These are phyloP conservation scores for Gracilariopsis chorda DNA, from an alignment of 23 red algal species.

Conservation along the genomic window DNA sequence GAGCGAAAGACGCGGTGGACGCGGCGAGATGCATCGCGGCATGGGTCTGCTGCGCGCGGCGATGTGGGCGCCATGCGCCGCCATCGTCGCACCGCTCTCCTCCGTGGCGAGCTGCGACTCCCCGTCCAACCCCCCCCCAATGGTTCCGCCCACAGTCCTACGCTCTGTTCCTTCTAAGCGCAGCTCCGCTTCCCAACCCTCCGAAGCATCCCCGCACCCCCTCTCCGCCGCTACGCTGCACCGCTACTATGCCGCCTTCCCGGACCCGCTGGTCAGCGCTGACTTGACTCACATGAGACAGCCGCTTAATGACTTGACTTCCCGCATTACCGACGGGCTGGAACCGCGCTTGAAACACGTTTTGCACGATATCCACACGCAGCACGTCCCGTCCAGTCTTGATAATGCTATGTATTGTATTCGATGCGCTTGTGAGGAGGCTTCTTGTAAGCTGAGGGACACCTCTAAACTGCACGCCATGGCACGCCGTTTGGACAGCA, in stretches of 20 bases:
- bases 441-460: background rate
- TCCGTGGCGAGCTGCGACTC: too few species aligned
- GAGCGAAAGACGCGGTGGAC: too few species aligned
- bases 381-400: background rate
- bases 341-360: too few species aligned
- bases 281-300: background rate
- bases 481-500: background rate
- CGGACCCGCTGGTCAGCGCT: background rate
- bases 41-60: too few species aligned
- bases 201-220: too few species aligned
- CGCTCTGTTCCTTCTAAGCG: too few species aligned
- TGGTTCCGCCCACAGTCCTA: too few species aligned
- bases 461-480: background rate
- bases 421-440: constrained; percentile 33
- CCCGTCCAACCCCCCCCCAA: too few species aligned
- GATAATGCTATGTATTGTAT: constrained; percentile 43
- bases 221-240: background rate
- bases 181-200: too few species aligned
- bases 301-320: background rate
- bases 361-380: background rate
- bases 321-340: background rate
- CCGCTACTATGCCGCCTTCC: background rate
- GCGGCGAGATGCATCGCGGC: too few species aligned
- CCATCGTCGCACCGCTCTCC: too few species aligned
- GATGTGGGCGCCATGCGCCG: too few species aligned